Base-by-base conservation (phyloP, 1,284 basidiomycete species). In the Microbotryum lychnidis-dioicae region DNA sequence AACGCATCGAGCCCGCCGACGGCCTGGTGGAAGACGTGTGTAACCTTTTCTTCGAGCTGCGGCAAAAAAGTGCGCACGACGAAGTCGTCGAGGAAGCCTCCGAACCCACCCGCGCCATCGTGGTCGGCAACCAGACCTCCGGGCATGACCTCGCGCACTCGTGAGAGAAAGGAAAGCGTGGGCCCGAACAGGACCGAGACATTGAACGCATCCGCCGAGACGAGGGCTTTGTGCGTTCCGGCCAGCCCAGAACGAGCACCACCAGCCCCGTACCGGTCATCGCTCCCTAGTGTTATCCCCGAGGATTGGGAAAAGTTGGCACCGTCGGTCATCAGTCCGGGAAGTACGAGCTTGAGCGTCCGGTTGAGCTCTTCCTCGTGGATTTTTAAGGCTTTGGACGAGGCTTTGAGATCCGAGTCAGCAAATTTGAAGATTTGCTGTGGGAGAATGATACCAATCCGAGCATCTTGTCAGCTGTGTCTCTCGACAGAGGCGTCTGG, bases 141-240 rank as follows among this genome's bases (percentile, higher is more conserved):
- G 2, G 90, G 90, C 25, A 93, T 78, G 25, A 88, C 79, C 25
- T 84, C 82, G 42, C 83, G 73, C 0, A 78, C 79, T 3, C 87
- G 83, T 61, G 87, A 81, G 64, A 97, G 80, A 74, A 96, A 97
- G 0, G 86, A 79, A 12, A 97, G 77, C 8, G 92, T 94, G 0
- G 96, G 94, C 69, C 91, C 89, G 76, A 98, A 97, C 16, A 99
- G 79, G 16, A 93, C 84, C 55, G 86, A 88, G 56, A 97, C 90
- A 76, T 97, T 92, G 79, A 97, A 97, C 1, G 91, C 89, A 73
- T 97, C 89, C 1, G 96, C 87, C 64, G 85, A 85, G 64, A 97
- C 87, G 33, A 98, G 81, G 23, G 89, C 79, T 27, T 89, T 84
- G 77, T 97, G 92, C 58, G 87, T 87, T 53, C 89, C 85, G 49